A percentile compares a stretch with the other conserved stretches of the same genome.
Conservation (phyloP, 768 basidiomycete genomes). For the Saitozyma sp. region DNA sequence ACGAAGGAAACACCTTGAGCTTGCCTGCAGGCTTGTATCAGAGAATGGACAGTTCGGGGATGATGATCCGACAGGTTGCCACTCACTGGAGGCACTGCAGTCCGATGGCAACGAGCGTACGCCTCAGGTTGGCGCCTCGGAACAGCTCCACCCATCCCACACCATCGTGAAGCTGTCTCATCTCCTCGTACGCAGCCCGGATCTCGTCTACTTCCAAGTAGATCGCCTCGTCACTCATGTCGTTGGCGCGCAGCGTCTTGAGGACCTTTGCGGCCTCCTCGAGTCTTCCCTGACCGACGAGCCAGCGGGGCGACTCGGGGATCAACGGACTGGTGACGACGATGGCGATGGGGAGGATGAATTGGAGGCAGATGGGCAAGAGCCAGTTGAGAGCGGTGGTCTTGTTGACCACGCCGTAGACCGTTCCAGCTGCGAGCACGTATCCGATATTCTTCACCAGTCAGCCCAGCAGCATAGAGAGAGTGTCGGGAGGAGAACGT, state of each 20-base stretch:
- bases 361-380: slow-evolving; percentile 18
- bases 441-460: slow-evolving; percentile 8
- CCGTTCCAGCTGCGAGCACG: slow-evolving; percentile 5
- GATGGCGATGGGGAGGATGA: slow-evolving; percentile 15
- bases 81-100: slow-evolving; percentile 3
- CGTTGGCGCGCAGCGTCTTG: neutral
- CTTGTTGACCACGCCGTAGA: slow-evolving; percentile 12
- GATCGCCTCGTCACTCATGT: neutral
- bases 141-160: slow-evolving; percentile 9
- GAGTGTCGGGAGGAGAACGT: slow-evolving; percentile 1
- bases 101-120: slow-evolving; percentile 11
- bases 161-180: neutral
- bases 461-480: too few species aligned
- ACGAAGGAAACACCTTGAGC: slow-evolving; percentile 8
- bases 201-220: slow-evolving; percentile 7
- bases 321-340: slow-evolving; percentile 2
- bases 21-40: neutral
- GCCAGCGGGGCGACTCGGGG: too few species aligned
- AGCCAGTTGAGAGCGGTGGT: slow-evolving; percentile 10
- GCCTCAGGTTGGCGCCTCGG: slow-evolving; percentile 10
- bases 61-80: neutral
- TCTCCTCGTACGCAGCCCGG: slow-evolving; percentile 1
- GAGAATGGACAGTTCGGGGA: neutral
- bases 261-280: slow-evolving; percentile 12
- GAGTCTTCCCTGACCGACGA: slow-evolving; percentile 5